Base-by-base conservation (phyloP, 2,329 filamentous ascomycete genomes). In the Penicillium carneum region DNA sequence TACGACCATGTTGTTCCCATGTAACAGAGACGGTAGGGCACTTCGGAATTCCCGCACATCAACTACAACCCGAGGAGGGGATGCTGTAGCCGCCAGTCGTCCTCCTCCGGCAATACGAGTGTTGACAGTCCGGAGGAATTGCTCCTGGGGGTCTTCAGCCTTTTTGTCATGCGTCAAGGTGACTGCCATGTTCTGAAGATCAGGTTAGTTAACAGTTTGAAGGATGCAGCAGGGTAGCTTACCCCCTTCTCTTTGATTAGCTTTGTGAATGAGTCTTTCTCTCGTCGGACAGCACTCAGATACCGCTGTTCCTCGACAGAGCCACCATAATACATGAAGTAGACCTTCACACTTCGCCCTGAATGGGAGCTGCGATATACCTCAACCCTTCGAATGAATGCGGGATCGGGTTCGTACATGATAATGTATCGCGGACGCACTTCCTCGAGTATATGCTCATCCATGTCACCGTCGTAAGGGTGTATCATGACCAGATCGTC, bases 11-110 rank as follows among this genome's bases (percentile, higher is more conserved):
- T 87, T 91, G 53, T 92, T 90, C 0, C 91, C 95, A 76, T 99
- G 94, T 2, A 98, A 84, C 4, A 99, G 85, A 1, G 93, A 97
- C 0, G 95, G 94, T 0, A 99, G 84, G 1, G 91, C 93, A 34
- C 93, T 97, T 65, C 95, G 88, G 76, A 99, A 98, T 78, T 99
- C 95, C 73, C 95, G 92, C 33, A 98, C 92, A 71, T 99, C 95
- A 43, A 98, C 93, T 2, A 99, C 91, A 0, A 98, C 91, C 29
- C 93, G 89, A 0, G 95, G 94, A 23, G 93, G 93, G 66, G 93
- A 86, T 5, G 92, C 90, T 6, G 93, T 97, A 9, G 93, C 93
- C 18, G 86, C 83, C 1, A 98, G 83, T 46, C 91, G 87, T 9
- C 95, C 95, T 50, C 95, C 95, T 58, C 95, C 95, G 1, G 95